These are phyloP conservation scores for Hypoxylon sp. DNA, from an alignment of 2,329 filamentous ascomycete species.

Conservation along the genomic window DNA sequence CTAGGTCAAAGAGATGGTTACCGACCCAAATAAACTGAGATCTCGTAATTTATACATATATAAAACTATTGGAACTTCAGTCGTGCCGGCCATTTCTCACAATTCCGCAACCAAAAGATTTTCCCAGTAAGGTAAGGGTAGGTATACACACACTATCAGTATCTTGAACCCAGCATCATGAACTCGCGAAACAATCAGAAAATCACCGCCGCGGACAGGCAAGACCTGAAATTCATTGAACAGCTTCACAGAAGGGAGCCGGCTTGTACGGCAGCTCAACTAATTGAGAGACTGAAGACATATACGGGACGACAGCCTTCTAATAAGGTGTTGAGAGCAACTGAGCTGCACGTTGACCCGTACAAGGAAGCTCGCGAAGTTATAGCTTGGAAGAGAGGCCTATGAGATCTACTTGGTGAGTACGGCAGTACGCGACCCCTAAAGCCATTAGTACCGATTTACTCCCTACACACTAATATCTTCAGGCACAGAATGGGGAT, in stretches of 20 bases:
- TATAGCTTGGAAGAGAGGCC: background rate
- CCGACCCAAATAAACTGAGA: background rate
- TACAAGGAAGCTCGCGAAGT: conserved; percentile 3
- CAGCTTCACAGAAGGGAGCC: background rate
- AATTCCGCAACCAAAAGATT: background rate
- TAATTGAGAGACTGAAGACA: background rate
- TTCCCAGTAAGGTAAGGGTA: background rate
- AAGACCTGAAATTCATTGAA: background rate
- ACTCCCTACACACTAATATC: background rate
- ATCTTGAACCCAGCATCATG: background rate
- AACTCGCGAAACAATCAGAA: background rate
- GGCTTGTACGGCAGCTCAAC: background rate
- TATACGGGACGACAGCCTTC: conserved; percentile 2
- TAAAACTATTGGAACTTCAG: background rate
- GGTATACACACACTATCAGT: background rate
- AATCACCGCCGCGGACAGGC: background rate
- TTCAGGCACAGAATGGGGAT: background rate
- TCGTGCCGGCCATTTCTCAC: background rate
- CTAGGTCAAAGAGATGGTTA: background rate
- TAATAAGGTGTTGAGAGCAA: background rate
- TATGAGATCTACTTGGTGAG: background rate
- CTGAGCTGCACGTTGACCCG: background rate
- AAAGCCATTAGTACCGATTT: background rate
- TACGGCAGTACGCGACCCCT: background rate
- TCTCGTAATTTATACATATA: background rate